A percentile compares a stretch with the other conserved stretches of the same genome.
Conservation (phyloP, 2,329 filamentous ascomycete species). For the Pseudogymnoascus verrucosus region DNA sequence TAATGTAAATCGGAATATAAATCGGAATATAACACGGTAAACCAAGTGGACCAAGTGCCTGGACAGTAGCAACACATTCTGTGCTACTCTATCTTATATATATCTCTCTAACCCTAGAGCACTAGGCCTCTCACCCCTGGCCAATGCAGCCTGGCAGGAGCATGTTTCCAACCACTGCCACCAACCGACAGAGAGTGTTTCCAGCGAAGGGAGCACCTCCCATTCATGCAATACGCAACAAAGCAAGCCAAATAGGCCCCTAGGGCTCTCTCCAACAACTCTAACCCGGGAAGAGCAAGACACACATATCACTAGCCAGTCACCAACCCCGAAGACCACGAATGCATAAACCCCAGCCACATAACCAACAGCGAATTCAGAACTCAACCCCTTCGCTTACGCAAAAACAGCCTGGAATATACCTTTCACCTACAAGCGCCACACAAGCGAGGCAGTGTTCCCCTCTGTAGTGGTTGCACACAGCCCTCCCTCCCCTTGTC, state of each 20-base stretch:
- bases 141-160: neutral
- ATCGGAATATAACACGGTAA: neutral
- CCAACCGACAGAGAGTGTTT: neutral
- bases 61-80: neutral
- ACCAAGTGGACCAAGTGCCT: neutral
- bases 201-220: neutral
- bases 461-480: neutral
- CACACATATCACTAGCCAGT: neutral
- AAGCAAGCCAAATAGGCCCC: neutral
- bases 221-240: neutral
- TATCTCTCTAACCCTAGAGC: neutral
- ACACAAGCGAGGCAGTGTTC: neutral
- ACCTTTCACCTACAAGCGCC: neutral
- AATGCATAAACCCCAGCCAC: neutral
- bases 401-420: neutral
- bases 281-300: neutral
- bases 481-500: neutral
- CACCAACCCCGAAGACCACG: neutral
- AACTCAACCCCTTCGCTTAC: neutral
- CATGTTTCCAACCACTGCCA: neutral
- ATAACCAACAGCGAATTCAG: neutral
- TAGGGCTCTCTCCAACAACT: neutral
- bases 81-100: neutral
- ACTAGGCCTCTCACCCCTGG: neutral
- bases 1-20: neutral